A percentile compares a stretch with the other conserved stretches of the same genome.
Evolutionary conservation across 352 stramenopile genomes (phyloP).

Genomic region (Aphanomyces invadans): DNA sequence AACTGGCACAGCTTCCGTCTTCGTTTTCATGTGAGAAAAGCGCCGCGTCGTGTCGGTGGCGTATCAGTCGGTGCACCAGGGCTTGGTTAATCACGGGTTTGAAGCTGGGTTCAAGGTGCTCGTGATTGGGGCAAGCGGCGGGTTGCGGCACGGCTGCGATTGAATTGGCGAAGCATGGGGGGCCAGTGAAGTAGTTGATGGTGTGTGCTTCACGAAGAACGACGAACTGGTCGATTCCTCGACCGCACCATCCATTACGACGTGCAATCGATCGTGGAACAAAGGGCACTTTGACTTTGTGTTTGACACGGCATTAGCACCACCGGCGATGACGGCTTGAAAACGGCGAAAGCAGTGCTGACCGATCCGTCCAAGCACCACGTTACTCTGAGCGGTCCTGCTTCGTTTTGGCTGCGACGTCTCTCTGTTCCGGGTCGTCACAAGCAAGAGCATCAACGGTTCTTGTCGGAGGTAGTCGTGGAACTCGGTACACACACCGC

Average conservation of each 20-base stretch:
- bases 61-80: conserved; percentile 34
- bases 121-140: conserved; percentile 39
- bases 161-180: conserved; percentile 35
- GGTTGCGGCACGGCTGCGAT: conserved; percentile 36
- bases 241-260: conserved; percentile 40
- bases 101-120: conserved; percentile 27
- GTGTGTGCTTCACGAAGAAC: conserved; percentile 43
- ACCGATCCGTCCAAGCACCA: conserved; percentile 20
- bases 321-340: conserved; percentile 13
- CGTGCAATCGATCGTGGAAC: conserved; percentile 7
- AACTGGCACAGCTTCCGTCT: conserved; percentile 33
- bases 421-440: no score
- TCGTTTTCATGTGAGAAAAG: conserved; percentile 29
- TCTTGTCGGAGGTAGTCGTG: no score
- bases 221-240: conserved; percentile 33
- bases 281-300: conserved; percentile 22
- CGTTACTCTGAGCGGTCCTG: neutral
- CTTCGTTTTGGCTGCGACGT: neutral
- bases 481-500: no score
- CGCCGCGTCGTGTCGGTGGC: conserved; percentile 27
- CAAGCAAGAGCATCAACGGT: no score
- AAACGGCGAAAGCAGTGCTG: conserved; percentile 21
- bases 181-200: conserved; percentile 32
- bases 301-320: conserved; percentile 1
- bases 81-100: conserved; percentile 25